Conservation (phyloP, 257 asterid genomes). For the Nicotiana paniculata region DNA sequence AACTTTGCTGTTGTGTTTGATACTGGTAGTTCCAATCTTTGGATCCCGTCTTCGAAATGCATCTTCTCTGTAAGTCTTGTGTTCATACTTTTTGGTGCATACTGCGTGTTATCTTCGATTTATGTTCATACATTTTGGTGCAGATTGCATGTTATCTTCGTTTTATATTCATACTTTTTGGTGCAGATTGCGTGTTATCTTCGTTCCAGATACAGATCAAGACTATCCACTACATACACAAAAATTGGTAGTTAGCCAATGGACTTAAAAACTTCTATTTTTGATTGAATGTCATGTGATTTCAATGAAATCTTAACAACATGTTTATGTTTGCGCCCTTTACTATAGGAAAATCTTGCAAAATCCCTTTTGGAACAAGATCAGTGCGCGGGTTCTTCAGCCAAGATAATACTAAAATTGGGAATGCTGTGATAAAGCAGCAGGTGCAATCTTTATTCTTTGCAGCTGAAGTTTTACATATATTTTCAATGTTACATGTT, state of each 20-base stretch:
- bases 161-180: no score
- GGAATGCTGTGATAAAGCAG: constrained; percentile 11
- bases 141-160: no score
- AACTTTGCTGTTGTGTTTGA: constrained; percentile 26
- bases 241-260: constrained; percentile 16
- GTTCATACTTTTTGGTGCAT: no score
- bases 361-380: constrained; percentile 24
- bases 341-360: constrained; percentile 17
- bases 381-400: constrained; percentile 26
- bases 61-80: constrained; percentile 19
- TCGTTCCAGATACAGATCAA: constrained; percentile 17
- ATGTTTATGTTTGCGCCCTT: not conserved
- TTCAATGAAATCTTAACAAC: not conserved
- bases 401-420: constrained; percentile 23
- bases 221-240: constrained; percentile 18
- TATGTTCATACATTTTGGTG: no score
- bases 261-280: not conserved
- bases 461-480: not conserved
- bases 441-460: constrained; percentile 15
- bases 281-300: not conserved
- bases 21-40: constrained; percentile 34
- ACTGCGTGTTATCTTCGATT: no score
- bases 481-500: not conserved
- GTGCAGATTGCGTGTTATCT: no score
- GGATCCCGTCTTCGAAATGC: constrained; percentile 34